Evolutionary conservation across 169 alveolate genomes (phyloP).

Genomic region (Cryptosporidium felis): DNA sequence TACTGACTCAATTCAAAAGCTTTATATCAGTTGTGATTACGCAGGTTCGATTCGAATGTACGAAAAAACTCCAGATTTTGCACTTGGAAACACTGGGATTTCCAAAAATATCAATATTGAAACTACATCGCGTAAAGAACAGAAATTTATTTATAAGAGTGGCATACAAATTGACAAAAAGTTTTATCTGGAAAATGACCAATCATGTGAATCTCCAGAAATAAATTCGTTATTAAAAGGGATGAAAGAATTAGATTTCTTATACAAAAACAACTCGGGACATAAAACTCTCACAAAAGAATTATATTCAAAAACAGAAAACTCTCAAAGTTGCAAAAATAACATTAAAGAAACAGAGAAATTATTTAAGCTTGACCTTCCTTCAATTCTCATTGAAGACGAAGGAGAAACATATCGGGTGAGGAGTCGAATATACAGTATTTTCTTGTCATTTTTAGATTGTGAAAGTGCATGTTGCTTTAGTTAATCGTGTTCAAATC

Average conservation of each 20-base stretch:
- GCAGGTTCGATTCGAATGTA: no score
- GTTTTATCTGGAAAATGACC: background rate
- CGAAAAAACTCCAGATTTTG: no score
- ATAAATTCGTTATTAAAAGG: background rate
- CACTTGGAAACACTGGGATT: no score
- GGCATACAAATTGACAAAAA: no score
- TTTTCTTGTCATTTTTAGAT: background rate
- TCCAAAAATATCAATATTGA: no score
- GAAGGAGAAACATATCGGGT: background rate
- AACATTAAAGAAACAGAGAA: background rate
- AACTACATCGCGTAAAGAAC: no score
- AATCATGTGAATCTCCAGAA: slow-evolving; percentile 6
- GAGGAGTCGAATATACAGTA: background rate
- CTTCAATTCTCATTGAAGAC: background rate
- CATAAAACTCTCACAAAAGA: background rate
- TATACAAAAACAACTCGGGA: background rate
- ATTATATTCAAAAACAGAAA: background rate
- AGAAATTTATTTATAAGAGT: no score
- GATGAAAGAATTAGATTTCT: background rate
- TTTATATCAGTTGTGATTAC: no score
- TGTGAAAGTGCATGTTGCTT: slow-evolving; percentile 25
- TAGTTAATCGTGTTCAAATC: background rate
- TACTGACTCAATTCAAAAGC: no score
- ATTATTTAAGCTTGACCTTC: background rate
- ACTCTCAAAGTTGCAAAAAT: background rate